Evolutionary conservation across 176 grass and related monocot species (phyloP).

Genomic region (Triticum urartu): DNA sequence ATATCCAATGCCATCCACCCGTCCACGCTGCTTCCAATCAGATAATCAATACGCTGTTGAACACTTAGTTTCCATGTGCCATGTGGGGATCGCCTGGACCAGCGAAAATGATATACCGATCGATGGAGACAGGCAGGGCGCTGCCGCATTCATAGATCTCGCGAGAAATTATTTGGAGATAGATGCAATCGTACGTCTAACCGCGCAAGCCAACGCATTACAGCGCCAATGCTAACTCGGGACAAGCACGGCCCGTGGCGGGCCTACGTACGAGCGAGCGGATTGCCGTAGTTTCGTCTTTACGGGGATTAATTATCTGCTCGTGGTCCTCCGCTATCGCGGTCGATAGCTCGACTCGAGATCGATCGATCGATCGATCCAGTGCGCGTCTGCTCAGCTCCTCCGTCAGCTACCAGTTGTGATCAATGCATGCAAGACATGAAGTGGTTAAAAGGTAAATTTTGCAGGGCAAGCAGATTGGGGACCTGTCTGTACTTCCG

Average conservation of each 20-base stretch:
- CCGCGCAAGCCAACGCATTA: conserved; percentile 1
- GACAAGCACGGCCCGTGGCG: conserved; percentile 38
- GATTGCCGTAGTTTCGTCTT: conserved; percentile 17
- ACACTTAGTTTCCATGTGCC: conserved; percentile 30
- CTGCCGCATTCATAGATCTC: conserved; percentile 18
- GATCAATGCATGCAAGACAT: background rate
- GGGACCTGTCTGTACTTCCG: conserved; percentile 21
- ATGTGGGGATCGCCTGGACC: conserved; percentile 18
- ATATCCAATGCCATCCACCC: background rate
- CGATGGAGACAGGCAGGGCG: background rate
- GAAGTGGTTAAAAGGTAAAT: conserved; percentile 11
- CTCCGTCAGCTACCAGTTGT: background rate
- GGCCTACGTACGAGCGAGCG: conserved; percentile 17
- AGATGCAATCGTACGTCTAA: conserved; percentile 2
- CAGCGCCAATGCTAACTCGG: conserved; percentile 28
- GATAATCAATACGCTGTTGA: background rate
- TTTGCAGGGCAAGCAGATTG: conserved; percentile 13
- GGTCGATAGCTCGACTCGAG: background rate
- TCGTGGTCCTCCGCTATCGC: conserved; percentile 30
- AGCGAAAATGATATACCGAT: background rate
- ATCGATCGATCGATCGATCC: background rate
- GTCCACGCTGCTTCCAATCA: conserved; percentile 11
- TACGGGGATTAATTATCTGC: conserved; percentile 14
- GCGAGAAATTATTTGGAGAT: background rate
- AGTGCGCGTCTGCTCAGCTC: background rate